Percentiles rank a stretch among this genome's conserved stretches.
phyloP scores from a whole-genome alignment of 2,329 filamentous ascomycete species.

The Raffaelea arxii region DNA sequence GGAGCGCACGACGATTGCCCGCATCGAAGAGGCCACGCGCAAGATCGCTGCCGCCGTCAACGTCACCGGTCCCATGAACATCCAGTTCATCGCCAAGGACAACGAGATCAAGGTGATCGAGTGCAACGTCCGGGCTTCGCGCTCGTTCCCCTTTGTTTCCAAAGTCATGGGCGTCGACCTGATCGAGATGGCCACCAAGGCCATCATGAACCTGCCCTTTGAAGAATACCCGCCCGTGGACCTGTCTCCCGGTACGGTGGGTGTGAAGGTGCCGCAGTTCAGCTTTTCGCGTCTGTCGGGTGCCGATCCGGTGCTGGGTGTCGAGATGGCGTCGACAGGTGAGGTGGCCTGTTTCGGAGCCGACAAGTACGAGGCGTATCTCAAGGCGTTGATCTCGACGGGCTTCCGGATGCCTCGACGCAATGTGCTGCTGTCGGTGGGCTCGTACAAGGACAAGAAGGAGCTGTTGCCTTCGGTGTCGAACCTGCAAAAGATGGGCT shows the following conservation, averaged over 20 bases:
- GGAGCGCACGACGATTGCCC: conserved; percentile 73
- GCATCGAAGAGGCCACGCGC: conserved; percentile 88
- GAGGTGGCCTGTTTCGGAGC: conserved; percentile 94
- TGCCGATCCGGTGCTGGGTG: conserved; percentile 89
- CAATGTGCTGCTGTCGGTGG: conserved; percentile 91
- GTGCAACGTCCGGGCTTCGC: conserved; percentile 92
- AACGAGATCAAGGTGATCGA: conserved; percentile 99
- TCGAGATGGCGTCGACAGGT: conserved; percentile 98
- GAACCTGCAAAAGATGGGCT: conserved; percentile 83
- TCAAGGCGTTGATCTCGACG: conserved; percentile 91
- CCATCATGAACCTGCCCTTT: conserved; percentile 80
- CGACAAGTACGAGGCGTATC: conserved; percentile 95
- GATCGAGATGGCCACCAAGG: conserved; percentile 97
- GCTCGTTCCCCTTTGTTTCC: conserved; percentile 96
- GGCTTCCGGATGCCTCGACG: conserved; percentile 94
- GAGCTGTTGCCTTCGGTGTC: conserved; percentile 91
- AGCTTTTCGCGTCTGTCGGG: conserved; percentile 96
- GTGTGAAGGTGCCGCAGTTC: conserved; percentile 97
- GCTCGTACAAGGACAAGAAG: conserved; percentile 94
- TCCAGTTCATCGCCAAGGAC: conserved; percentile 98
- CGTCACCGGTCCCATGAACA: conserved; percentile 95
- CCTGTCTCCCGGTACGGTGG: conserved; percentile 74
- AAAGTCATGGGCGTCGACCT: conserved; percentile 98
- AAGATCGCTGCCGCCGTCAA: conserved; percentile 94
- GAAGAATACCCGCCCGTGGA: conserved; percentile 69